Evolutionary conservation across 148 eudicot genomes (phyloP), one percentile per base, ranked within the genome.

Genomic region (Pharnaceum exiguum): DNA sequence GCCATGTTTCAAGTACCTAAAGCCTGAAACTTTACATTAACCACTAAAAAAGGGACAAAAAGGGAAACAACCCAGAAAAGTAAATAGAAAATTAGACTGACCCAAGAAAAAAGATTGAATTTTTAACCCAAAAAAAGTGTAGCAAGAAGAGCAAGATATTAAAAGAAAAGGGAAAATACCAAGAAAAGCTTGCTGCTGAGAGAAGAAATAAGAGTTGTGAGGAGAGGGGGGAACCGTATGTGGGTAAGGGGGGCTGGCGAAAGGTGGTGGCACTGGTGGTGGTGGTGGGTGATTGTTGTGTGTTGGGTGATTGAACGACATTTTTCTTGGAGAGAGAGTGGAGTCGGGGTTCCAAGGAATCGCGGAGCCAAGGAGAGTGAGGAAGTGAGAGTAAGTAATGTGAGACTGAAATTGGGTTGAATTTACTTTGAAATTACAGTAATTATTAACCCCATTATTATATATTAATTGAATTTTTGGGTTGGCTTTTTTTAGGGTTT

Each of bases 151-250:
- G 12, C 19, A 31, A n/a, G n/a, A n/a, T n/a, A n/a, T n/a, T 30
- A 0, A n/a, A 45, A 7, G 16, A 12, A 3, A 4, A 2, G 18
- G 25, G 16, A 12, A 3, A 10, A 13, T 53, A 62, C 68, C 74
- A 38, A 36, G 62, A 22, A 70, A 23, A 3, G 68, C 42, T 56
- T 56, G 68, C 5, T 56, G 68, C 5, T 48, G 74, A 15, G 63
- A 47, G 53, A 62, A 69, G 56, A 22, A 62, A 24, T 62, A 69
- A 27, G 26, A 12, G n/a, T 55, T 47, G 36, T 30, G 31, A 24
- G 21, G 36, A 30, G 29, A 10, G 12, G 6, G 19, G 22, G 27
- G 8, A 30, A n/a, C n/a, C n/a, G n/a, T n/a, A n/a, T 23, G 46
- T 9, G 44, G 54, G 24, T 52, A 15, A 60, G 42, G 30, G 25